Percentiles rank a stretch among this genome's conserved stretches.
Conservation (phyloP, 2,329 filamentous ascomycete species). For the Aureobasidium sp. region DNA sequence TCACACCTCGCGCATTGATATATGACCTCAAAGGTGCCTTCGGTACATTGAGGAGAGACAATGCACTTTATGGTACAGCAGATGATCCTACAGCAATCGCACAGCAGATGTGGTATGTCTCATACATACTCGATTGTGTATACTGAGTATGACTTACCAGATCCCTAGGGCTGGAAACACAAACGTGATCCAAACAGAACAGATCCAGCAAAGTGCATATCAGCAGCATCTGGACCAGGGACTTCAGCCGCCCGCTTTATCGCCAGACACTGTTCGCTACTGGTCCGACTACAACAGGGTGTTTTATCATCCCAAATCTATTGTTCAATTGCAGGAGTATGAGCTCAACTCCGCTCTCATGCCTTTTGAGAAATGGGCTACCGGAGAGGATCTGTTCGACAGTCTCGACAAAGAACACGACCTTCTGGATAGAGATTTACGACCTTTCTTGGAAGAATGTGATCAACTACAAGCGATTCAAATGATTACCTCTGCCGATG, state of each 20-base stretch:
- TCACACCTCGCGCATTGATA: conserved; percentile 81
- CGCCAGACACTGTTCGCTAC: conserved; percentile 69
- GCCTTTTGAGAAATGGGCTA: conserved; percentile 72
- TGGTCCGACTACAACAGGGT: conserved; percentile 94
- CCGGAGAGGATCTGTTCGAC: conserved; percentile 65
- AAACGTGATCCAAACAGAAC: conserved; percentile 60
- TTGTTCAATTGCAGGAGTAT: conserved; percentile 81
- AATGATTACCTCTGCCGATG: conserved; percentile 45
- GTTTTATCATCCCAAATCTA: conserved; percentile 84
- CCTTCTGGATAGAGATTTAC: conserved; percentile 79
- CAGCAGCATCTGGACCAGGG: conserved; percentile 73
- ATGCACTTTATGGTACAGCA: conserved; percentile 70
- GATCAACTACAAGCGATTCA: conserved; percentile 89
- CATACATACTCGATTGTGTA: not conserved
- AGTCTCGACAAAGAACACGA: conserved; percentile 61
- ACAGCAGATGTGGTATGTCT: conserved; percentile 34
- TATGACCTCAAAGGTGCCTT: conserved; percentile 95
- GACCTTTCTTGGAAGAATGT: conserved; percentile 85
- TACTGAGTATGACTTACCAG: not conserved
- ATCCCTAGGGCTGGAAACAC: conserved; percentile 55
- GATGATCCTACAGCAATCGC: conserved; percentile 29
- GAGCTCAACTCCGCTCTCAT: conserved; percentile 72
- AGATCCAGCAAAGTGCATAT: conserved; percentile 66
- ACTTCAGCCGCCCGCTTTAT: conserved; percentile 55
- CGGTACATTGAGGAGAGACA: conserved; percentile 78